These are phyloP conservation scores for Vitis amurensis DNA, from an alignment of 164 flowering plant species.

Conservation along the genomic window DNA sequence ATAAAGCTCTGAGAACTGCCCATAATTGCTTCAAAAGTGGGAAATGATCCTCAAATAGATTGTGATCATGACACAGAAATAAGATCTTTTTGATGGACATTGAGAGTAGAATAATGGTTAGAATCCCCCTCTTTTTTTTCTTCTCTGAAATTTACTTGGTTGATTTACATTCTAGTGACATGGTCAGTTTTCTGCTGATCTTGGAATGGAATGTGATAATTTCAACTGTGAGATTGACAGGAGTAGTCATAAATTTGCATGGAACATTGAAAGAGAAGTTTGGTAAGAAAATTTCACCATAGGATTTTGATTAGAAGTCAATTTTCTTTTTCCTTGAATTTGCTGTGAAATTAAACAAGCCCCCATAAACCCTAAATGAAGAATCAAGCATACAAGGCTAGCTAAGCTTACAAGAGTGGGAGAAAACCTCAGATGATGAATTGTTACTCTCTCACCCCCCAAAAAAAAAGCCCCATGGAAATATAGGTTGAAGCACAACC, in stretches of 20 bases:
- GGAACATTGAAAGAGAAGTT: background rate
- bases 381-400: background rate
- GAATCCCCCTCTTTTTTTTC: too few species aligned
- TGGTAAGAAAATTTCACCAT: background rate
- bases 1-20: background rate
- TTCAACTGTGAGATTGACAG: background rate
- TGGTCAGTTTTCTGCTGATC: too few species aligned
- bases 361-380: background rate
- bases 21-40: slow-evolving; percentile 1
- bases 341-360: background rate
- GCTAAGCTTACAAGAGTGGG: too few species aligned
- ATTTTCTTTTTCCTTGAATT: background rate
- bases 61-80: background rate
- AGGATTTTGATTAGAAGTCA: background rate
- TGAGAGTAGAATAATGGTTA: too few species aligned
- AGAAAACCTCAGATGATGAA: background rate
- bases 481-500: slow-evolving; percentile 6
- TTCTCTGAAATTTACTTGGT: too few species aligned
- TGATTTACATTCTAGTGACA: too few species aligned
- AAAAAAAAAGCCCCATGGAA: background rate
- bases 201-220: slow-evolving; percentile 2
- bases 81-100: too few species aligned
- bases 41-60: background rate
- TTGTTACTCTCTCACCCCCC: background rate
- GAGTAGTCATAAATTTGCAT: background rate